Conservation (phyloP, 768 basidiomycete species). For the Suillus variegatus region DNA sequence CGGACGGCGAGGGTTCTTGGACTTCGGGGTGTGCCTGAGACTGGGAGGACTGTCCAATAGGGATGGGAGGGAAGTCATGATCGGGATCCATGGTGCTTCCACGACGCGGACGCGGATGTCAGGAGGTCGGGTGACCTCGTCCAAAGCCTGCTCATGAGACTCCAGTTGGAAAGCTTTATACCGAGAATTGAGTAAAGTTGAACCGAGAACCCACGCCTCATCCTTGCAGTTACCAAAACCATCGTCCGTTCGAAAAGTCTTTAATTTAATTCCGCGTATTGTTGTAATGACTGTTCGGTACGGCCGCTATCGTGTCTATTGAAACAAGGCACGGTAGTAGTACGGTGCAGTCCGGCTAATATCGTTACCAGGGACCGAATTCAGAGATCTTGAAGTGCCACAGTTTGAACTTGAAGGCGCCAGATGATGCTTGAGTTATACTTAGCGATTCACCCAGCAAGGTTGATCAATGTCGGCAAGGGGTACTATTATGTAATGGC, state of each 20-base stretch:
- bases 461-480: background rate
- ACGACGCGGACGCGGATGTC: background rate
- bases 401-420: background rate
- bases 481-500: too few species aligned
- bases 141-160: background rate
- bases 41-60: slow-evolving; percentile 6
- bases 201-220: background rate
- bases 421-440: background rate
- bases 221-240: background rate
- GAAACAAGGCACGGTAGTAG: slow-evolving; percentile 3
- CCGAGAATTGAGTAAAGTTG: background rate
- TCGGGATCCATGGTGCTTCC: slow-evolving; percentile 19
- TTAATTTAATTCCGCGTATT: slow-evolving; percentile 2
- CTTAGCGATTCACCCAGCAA: too few species aligned
- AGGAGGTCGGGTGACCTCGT: background rate
- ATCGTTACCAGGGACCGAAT: background rate
- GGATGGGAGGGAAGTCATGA: background rate
- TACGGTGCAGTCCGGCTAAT: background rate
- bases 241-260: background rate
- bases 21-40: background rate
- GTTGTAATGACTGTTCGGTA: slow-evolving; percentile 5
- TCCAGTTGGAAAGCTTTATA: slow-evolving; percentile 2
- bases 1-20: background rate
- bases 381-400: background rate
- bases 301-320: background rate